These are phyloP conservation scores for Aechmea fasciata DNA, from an alignment of 176 grass and related monocot genomes.

Conservation along the genomic window DNA sequence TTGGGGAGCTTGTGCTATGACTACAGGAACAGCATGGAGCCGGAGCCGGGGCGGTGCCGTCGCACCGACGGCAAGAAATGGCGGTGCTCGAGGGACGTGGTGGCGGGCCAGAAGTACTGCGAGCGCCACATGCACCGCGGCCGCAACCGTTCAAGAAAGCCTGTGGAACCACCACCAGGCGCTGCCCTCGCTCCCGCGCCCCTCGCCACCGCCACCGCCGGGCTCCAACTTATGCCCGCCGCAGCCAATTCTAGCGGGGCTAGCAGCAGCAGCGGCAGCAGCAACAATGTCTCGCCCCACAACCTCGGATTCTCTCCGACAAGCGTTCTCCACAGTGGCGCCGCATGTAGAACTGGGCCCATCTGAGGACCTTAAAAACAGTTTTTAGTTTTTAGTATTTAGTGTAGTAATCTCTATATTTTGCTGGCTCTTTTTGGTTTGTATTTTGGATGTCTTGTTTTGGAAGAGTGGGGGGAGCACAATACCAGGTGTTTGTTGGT, in stretches of 20 bases:
- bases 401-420: background rate
- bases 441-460: constrained; percentile 12
- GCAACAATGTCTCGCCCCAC: constrained; percentile 12
- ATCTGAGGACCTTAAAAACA: background rate
- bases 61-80: constrained; percentile 98
- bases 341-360: constrained; percentile 11
- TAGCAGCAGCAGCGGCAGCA: constrained; percentile 11
- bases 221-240: constrained; percentile 5
- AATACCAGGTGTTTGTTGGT: background rate
- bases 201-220: background rate
- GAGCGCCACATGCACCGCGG: constrained; percentile 96
- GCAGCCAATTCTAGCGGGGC: constrained; percentile 2
- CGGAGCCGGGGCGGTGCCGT: constrained; percentile 88
- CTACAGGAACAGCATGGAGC: constrained; percentile 92
- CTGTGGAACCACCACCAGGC: constrained; percentile 45
- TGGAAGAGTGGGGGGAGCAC: background rate
- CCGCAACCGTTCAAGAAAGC: constrained; percentile 99
- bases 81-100: constrained; percentile 91
- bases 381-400: background rate
- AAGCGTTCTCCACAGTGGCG: constrained; percentile 31
- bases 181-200: background rate
- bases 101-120: constrained; percentile 94
- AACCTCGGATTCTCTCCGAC: constrained; percentile 49
- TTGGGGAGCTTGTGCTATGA: constrained; percentile 86
- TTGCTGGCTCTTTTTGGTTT: background rate